These are phyloP conservation scores for Musa acuminata DNA, from an alignment of 176 grass and related monocot species.

Conservation along the genomic window DNA sequence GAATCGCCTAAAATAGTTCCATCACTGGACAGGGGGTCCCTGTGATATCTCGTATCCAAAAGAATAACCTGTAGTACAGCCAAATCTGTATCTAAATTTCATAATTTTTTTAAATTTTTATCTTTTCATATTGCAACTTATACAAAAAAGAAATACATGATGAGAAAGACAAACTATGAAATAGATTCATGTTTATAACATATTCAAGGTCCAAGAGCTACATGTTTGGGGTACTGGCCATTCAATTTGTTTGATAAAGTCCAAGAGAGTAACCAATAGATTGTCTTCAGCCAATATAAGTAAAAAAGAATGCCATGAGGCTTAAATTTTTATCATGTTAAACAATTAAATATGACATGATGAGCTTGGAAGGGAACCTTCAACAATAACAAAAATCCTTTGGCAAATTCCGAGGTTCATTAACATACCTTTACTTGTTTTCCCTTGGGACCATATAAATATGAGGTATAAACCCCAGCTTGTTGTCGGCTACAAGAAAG, in stretches of 20 bases:
- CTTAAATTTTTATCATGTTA: not conserved
- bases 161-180: not conserved
- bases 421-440: constrained; percentile 67
- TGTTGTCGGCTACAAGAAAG: constrained; percentile 57
- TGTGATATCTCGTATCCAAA: constrained; percentile 95
- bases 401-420: constrained; percentile 1
- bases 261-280: not conserved
- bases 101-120: not conserved
- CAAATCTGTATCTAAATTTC: not conserved
- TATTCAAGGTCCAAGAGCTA: not conserved
- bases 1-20: constrained; percentile 81
- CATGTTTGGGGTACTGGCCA: not conserved
- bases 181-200: not conserved
- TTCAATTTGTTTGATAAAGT: not conserved
- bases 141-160: not conserved
- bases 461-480: constrained; percentile 81
- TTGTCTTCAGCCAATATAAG: not conserved
- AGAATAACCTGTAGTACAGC: constrained; percentile 53
- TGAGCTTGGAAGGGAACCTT: not conserved
- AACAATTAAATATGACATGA: not conserved
- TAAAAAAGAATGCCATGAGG: too few species aligned
- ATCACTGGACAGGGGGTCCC: constrained; percentile 71
- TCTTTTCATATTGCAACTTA: not conserved
- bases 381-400: constrained; percentile 6
- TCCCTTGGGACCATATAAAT: constrained; percentile 78